Conservation (phyloP, 441 rosid genomes). For the Pelargonium australe region DNA sequence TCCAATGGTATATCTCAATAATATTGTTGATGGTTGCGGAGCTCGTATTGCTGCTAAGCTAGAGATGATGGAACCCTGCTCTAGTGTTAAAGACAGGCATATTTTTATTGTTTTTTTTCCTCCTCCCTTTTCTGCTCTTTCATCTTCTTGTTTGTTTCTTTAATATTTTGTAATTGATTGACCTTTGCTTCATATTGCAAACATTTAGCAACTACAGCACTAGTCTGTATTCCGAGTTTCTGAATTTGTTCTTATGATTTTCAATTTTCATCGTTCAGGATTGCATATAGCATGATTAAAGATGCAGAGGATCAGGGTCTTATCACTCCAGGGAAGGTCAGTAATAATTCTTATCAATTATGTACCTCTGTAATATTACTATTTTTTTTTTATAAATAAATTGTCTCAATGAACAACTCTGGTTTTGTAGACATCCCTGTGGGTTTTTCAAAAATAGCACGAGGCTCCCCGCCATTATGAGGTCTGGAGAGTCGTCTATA, state of each 20-base stretch:
- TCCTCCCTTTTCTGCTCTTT: too few relatives aligned
- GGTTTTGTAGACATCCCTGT: too few relatives aligned
- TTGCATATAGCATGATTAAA: slow-evolving; percentile 65
- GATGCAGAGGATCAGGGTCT: slow-evolving; percentile 77
- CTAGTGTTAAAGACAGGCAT: slow-evolving; percentile 68
- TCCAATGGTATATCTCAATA: slow-evolving; percentile 67
- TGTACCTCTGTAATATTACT: too few relatives aligned
- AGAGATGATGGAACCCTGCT: slow-evolving; percentile 64
- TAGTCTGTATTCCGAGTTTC: background rate
- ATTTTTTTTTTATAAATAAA: too few relatives aligned
- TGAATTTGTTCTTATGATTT: background rate
- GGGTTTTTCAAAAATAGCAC: too few relatives aligned
- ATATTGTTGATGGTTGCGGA: slow-evolving; percentile 59
- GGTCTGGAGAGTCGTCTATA: too few relatives aligned
- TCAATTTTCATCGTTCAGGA: slow-evolving; percentile 25
- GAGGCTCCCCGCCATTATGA: too few relatives aligned
- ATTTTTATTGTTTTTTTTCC: background rate
- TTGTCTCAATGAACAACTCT: too few relatives aligned
- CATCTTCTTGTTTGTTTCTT: too few relatives aligned
- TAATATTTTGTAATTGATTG: too few relatives aligned
- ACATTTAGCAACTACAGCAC: background rate
- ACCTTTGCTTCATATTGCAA: background rate
- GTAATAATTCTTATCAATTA: background rate
- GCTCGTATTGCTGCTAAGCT: slow-evolving; percentile 75
- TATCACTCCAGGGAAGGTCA: slow-evolving; percentile 75